Evolutionary conservation across 495 filamentous ascomycete genomes (phyloP).

Genomic region (Baudoinia panamericana): DNA sequence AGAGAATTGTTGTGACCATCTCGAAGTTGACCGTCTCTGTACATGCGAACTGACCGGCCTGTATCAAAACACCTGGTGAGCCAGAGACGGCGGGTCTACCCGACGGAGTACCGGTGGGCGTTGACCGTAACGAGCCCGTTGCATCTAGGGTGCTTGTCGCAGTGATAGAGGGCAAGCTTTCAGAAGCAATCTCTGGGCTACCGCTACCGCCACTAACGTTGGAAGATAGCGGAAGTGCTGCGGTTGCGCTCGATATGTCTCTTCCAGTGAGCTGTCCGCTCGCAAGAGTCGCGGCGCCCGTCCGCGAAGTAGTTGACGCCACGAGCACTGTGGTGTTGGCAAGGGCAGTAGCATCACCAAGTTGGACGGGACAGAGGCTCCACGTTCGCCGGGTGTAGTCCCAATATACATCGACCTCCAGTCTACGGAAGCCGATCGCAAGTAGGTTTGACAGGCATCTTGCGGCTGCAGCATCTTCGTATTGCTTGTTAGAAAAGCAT

Average conservation of each 20-base stretch:
- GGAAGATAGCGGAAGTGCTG: too few species aligned
- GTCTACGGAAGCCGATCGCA: slow-evolving; percentile 42
- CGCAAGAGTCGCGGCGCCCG: slow-evolving; percentile 1
- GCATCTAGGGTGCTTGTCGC: too few species aligned
- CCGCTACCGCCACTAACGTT: too few species aligned
- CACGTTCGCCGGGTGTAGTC: slow-evolving; percentile 38
- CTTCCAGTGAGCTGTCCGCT: slow-evolving; percentile 19
- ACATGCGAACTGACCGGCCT: slow-evolving; percentile 46
- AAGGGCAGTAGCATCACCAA: slow-evolving; percentile 15
- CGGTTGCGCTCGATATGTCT: too few species aligned
- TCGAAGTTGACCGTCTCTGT: slow-evolving; percentile 37
- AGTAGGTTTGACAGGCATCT: slow-evolving; percentile 51
- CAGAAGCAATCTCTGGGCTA: too few species aligned
- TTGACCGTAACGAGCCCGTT: too few species aligned
- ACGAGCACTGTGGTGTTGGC: slow-evolving; percentile 4
- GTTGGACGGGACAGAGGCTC: slow-evolving; percentile 46
- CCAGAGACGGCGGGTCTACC: too few species aligned
- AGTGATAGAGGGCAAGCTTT: too few species aligned
- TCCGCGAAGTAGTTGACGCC: not conserved
- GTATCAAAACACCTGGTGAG: slow-evolving; percentile 1
- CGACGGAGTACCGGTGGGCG: too few species aligned
- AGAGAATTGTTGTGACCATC: slow-evolving; percentile 35
- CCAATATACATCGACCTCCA: slow-evolving; percentile 55
- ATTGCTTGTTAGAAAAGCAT: slow-evolving; percentile 43
- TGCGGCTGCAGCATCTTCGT: slow-evolving; percentile 34